Evolutionary conservation across 169 alveolate species (phyloP).

Genomic region (Plasmodium blacklocki): DNA sequence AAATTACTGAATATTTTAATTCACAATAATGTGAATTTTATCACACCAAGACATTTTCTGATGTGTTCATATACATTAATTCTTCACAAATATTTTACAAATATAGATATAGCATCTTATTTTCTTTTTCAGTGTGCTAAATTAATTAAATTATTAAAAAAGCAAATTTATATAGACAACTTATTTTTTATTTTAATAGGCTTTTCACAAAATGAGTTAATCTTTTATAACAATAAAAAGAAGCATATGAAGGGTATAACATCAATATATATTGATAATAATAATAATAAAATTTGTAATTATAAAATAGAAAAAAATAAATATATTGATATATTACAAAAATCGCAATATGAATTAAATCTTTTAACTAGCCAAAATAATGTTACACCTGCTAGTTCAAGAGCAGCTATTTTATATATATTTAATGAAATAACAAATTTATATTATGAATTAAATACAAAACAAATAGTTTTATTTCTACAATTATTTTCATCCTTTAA

Average conservation of each 20-base stretch:
- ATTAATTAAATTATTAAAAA: constrained; percentile 25
- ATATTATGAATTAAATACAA: constrained; percentile 39
- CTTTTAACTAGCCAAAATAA: not conserved
- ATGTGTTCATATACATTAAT: constrained; percentile 68
- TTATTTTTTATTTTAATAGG: constrained; percentile 65
- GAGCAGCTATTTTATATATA: constrained; percentile 62
- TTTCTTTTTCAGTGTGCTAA: constrained; percentile 62
- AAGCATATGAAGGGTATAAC: not conserved
- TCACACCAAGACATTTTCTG: constrained; percentile 40
- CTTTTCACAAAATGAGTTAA: constrained; percentile 46
- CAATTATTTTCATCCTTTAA: constrained; percentile 56
- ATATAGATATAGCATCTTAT: constrained; percentile 43
- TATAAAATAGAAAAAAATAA: constrained; percentile 63
- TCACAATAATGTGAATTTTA: constrained; percentile 30
- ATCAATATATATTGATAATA: constrained; percentile 22
- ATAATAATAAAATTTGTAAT: constrained; percentile 49
- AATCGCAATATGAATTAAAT: constrained; percentile 50
- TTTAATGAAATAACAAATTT: constrained; percentile 53
- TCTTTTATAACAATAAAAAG: constrained; percentile 51
- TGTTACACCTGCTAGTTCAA: constrained; percentile 34
- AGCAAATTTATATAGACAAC: constrained; percentile 40
- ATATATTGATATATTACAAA: constrained; percentile 53
- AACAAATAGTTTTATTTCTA: constrained; percentile 34
- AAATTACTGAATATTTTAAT: constrained; percentile 38
- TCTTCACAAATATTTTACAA: constrained; percentile 55